These are phyloP conservation scores for Thelonectria rubi DNA, from an alignment of 2,329 filamentous ascomycete species.

Conservation along the genomic window DNA sequence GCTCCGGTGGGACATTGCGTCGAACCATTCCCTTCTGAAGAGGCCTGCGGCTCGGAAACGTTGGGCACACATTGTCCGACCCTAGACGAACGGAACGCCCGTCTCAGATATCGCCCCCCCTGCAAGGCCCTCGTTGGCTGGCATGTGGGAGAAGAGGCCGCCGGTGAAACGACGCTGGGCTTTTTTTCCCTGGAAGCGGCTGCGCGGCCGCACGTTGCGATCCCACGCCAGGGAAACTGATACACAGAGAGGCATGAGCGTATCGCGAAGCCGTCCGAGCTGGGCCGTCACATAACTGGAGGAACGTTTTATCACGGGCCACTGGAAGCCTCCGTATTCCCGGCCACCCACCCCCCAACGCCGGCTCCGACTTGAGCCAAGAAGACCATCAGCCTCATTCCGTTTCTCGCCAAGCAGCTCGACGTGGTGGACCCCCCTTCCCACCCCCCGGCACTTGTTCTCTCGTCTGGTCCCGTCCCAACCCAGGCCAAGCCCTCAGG, in stretches of 20 bases:
- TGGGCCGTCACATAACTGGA: not conserved
- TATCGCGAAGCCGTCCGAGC: not conserved
- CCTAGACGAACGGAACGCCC: not conserved
- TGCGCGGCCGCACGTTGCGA: constrained; percentile 4
- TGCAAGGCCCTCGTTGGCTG: constrained; percentile 14
- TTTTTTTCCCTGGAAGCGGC: not conserved
- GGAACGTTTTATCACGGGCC: constrained; percentile 4
- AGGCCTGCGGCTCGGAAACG: constrained; percentile 1
- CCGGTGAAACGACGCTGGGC: constrained; percentile 11
- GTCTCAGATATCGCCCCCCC: constrained; percentile 5
- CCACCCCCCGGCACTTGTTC: constrained; percentile 18
- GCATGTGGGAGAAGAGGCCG: constrained; percentile 21
- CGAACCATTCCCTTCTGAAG: constrained; percentile 2
- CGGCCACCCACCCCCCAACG: not conserved
- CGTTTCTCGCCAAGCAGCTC: constrained; percentile 23
- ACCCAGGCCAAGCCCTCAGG: constrained; percentile 16
- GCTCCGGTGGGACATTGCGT: not conserved
- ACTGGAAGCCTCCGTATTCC: constrained; percentile 6
- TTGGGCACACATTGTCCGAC: constrained; percentile 30
- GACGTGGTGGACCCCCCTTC: constrained; percentile 19
- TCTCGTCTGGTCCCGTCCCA: constrained; percentile 10
- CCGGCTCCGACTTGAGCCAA: constrained; percentile 28
- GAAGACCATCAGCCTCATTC: constrained; percentile 34
- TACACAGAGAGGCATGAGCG: not conserved
- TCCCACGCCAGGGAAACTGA: not conserved